phyloP scores from a whole-genome alignment of 2,329 filamentous ascomycete genomes.

The Pyricularia grisea region DNA sequence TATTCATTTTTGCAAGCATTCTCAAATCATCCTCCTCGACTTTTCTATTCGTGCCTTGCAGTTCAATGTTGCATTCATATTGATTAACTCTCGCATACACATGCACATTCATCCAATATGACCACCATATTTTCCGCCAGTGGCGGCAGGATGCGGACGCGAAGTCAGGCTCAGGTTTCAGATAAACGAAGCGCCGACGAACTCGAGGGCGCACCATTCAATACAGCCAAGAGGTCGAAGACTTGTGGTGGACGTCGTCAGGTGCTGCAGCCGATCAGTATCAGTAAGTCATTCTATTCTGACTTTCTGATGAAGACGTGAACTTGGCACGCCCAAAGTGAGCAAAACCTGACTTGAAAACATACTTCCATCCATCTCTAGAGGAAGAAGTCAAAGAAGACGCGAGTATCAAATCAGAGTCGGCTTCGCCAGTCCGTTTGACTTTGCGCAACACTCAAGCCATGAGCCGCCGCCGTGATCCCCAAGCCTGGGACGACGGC shows the following conservation, averaged over 20 bases:
- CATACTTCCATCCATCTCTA: not conserved
- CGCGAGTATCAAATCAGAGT: not conserved
- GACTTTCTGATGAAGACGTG: not conserved
- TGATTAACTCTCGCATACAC: not conserved
- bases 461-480: too few relatives aligned
- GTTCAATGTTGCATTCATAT: not conserved
- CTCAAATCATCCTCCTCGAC: not conserved
- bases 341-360: not conserved
- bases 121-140: too few relatives aligned
- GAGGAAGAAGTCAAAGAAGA: not conserved
- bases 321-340: not conserved
- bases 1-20: not conserved
- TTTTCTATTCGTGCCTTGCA: too few relatives aligned
- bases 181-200: not conserved
- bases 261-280: not conserved
- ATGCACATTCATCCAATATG: not conserved
- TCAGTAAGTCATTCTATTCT: not conserved
- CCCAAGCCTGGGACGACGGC: not conserved
- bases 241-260: not conserved
- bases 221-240: not conserved
- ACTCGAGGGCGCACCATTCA: not conserved
- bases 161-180: not conserved
- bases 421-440: too few relatives aligned
- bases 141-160: not conserved
- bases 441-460: too few relatives aligned